phyloP scores from a whole-genome alignment of 768 basidiomycete species.

The Termitomyces sp. region DNA sequence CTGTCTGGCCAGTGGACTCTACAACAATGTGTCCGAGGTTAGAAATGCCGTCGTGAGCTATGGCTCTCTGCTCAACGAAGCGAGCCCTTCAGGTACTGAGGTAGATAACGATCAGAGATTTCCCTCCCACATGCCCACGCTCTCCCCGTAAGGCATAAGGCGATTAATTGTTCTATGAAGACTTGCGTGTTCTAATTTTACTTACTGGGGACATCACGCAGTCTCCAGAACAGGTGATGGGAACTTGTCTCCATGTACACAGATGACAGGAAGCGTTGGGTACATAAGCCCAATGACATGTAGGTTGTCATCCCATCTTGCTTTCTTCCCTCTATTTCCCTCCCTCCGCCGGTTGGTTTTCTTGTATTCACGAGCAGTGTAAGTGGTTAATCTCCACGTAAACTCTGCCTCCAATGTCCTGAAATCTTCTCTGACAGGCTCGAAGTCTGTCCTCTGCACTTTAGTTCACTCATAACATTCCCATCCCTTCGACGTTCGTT shows the following conservation, averaged over 20 bases:
- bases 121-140: no score
- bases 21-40: slow-evolving; percentile 71
- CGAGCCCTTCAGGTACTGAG: no score
- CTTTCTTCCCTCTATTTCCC: slow-evolving; percentile 6
- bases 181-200: not conserved
- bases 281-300: slow-evolving; percentile 1
- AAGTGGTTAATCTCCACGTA: slow-evolving; percentile 10
- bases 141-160: not conserved
- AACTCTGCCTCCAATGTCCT: not conserved
- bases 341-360: slow-evolving; percentile 21
- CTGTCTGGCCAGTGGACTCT: slow-evolving; percentile 51
- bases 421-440: slow-evolving; percentile 22
- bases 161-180: not conserved
- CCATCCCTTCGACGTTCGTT: slow-evolving; percentile 6
- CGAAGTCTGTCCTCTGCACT: slow-evolving; percentile 20
- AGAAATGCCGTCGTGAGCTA: slow-evolving; percentile 1
- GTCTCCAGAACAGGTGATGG: not conserved
- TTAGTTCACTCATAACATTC: not conserved
- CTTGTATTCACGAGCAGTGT: slow-evolving; percentile 43
- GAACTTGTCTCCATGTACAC: slow-evolving; percentile 8
- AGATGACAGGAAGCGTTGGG: not conserved
- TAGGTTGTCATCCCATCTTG: not conserved
- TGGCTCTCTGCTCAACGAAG: no score
- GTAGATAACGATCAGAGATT: no score
- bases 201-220: not conserved